Percentiles rank a stretch among this genome's conserved stretches.
phyloP scores from a whole-genome alignment of 176 grass and related monocot species.

The Bonia amplexicaulis region DNA sequence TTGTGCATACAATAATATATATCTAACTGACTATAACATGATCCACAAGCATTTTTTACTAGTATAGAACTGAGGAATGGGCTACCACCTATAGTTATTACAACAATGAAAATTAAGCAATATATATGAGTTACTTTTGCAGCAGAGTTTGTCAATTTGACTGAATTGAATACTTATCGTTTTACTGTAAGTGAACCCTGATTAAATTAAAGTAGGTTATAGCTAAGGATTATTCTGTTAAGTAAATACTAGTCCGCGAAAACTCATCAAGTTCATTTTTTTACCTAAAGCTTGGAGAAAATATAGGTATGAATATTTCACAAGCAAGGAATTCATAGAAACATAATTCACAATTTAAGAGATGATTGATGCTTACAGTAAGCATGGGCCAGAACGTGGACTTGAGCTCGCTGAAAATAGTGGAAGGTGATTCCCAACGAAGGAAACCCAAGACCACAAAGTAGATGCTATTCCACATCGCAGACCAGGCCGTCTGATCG shows the following conservation, averaged over 20 bases:
- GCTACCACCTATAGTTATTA: not conserved
- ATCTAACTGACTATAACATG: not conserved
- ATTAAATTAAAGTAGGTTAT: not conserved
- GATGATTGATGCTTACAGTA: conserved; percentile 56
- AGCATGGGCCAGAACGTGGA: conserved; percentile 94
- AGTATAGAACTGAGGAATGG: no score
- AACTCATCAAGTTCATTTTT: not conserved
- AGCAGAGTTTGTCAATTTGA: not conserved
- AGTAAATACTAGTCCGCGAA: not conserved
- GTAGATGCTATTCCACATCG: conserved; percentile 97
- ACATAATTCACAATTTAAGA: not conserved
- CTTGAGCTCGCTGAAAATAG: conserved; percentile 67
- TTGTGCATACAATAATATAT: not conserved
- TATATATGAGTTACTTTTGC: not conserved
- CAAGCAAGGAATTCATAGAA: not conserved
- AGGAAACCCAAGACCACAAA: conserved; percentile 73
- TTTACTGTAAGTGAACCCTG: not conserved
- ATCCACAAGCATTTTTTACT: not conserved
- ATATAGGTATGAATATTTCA: not conserved
- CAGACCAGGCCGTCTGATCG: conserved; percentile 85
- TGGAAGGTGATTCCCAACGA: conserved; percentile 71
- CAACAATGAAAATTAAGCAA: not conserved
- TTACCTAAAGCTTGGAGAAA: not conserved
- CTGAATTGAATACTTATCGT: not conserved
- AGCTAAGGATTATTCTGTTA: not conserved